phyloP scores from a whole-genome alignment of 2,329 filamentous ascomycete species.

The Fusarium albosuccineum region DNA sequence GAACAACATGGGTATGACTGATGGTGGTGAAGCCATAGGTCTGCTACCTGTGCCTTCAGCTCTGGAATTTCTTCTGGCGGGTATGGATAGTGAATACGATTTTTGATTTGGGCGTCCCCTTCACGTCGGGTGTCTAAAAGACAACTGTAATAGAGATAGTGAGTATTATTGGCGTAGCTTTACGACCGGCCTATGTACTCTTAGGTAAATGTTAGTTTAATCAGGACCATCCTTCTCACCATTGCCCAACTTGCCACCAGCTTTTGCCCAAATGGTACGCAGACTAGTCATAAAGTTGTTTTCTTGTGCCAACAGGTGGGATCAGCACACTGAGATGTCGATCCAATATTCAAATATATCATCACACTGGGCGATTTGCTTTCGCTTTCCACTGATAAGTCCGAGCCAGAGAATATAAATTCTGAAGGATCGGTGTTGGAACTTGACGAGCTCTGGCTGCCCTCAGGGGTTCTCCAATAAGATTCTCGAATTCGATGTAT shows the following conservation, averaged over 20 bases:
- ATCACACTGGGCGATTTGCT: constrained; percentile 15
- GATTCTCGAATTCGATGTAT: constrained; percentile 44
- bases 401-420: constrained; percentile 37
- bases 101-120: constrained; percentile 16
- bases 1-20: constrained; percentile 25
- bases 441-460: constrained; percentile 36
- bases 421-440: constrained; percentile 31
- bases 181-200: too few species aligned
- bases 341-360: not conserved
- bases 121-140: too few species aligned
- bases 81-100: constrained; percentile 46
- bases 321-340: not conserved
- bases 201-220: too few species aligned
- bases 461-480: constrained; percentile 43
- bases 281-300: too few species aligned
- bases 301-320: too few species aligned
- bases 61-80: constrained; percentile 50
- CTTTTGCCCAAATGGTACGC: too few species aligned
- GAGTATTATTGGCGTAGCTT: not conserved
- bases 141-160: not conserved
- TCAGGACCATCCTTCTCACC: too few species aligned
- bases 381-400: constrained; percentile 43
- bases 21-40: constrained; percentile 23
- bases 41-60: constrained; percentile 48
- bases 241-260: too few species aligned